Percentiles rank a stretch among this genome's conserved stretches.
phyloP scores from a whole-genome alignment of 306 rosid genomes.

The Styphnolobium japonicum region DNA sequence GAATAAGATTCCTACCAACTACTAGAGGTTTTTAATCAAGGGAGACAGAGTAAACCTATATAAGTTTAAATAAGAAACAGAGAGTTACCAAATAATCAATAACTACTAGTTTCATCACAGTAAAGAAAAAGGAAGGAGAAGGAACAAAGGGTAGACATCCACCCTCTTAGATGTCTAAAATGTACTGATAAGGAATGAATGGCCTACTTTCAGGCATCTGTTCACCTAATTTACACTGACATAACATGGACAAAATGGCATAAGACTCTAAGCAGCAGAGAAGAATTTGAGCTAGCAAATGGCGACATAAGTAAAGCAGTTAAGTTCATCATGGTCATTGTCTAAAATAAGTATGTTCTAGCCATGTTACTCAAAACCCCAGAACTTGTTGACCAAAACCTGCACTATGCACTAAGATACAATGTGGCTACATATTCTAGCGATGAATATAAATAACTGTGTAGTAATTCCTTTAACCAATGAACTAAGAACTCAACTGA shows the following conservation, averaged over 20 bases:
- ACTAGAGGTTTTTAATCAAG: background rate
- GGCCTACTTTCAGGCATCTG: background rate
- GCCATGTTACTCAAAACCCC: background rate
- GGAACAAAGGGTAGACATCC: background rate
- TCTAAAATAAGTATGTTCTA: background rate
- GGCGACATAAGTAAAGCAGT: background rate
- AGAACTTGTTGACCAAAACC: background rate
- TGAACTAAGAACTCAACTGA: background rate
- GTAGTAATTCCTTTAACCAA: background rate
- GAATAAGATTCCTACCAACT: constrained; percentile 12
- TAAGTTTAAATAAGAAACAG: background rate
- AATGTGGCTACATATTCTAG: background rate
- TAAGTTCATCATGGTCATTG: background rate
- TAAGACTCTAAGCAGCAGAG: background rate
- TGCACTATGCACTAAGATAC: background rate
- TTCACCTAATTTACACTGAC: background rate
- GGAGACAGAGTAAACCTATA: background rate
- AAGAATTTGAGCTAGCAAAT: background rate
- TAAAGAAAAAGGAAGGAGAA: background rate
- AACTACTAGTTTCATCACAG: background rate
- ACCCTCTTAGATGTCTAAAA: background rate
- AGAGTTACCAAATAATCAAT: background rate
- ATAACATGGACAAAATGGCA: background rate
- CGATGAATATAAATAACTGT: background rate
- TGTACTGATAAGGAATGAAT: background rate